Evolutionary conservation across 2,329 filamentous ascomycete species (phyloP).

Genomic region (Ophiocordyceps robertsii): DNA sequence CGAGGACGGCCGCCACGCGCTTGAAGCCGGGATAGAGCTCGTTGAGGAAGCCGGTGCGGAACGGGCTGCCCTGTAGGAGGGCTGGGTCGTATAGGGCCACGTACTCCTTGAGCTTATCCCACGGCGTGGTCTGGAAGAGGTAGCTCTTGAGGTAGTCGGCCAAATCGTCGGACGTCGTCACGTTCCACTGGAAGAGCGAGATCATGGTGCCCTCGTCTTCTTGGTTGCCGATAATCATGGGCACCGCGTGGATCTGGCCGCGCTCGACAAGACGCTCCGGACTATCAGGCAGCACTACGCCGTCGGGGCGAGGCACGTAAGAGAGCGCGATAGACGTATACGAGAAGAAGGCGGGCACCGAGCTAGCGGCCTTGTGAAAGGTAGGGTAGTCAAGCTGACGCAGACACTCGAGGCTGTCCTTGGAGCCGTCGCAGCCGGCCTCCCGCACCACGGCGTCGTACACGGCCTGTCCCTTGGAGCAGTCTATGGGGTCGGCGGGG

Average conservation of each 20-base stretch:
- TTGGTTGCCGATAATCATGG: constrained; percentile 53
- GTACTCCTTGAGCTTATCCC: constrained; percentile 35
- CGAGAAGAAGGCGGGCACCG: constrained; percentile 53
- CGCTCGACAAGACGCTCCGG: constrained; percentile 42
- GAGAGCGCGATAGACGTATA: constrained; percentile 58
- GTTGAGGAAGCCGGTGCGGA: constrained; percentile 55
- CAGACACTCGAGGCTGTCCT: constrained; percentile 52
- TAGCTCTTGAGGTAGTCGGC: constrained; percentile 45
- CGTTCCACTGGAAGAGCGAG: constrained; percentile 52
- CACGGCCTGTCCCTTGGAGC: constrained; percentile 47
- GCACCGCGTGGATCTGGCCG: constrained; percentile 36
- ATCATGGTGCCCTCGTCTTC: constrained; percentile 74
- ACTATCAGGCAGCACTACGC: constrained; percentile 44
- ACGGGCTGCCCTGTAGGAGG: constrained; percentile 50
- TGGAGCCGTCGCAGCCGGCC: constrained; percentile 45
- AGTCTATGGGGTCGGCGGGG: constrained; percentile 51
- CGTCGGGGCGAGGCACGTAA: constrained; percentile 64
- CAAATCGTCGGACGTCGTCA: constrained; percentile 46
- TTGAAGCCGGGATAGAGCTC: constrained; percentile 67
- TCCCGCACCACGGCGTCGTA: constrained; percentile 48
- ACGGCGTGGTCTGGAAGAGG: constrained; percentile 46
- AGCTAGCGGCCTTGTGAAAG: constrained; percentile 54
- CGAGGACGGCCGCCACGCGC: constrained; percentile 59
- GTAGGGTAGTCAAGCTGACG: constrained; percentile 43
- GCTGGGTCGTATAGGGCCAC: constrained; percentile 50